phyloP scores from a whole-genome alignment of 2,329 filamentous ascomycete species.

The Diaporthe longicolla region DNA sequence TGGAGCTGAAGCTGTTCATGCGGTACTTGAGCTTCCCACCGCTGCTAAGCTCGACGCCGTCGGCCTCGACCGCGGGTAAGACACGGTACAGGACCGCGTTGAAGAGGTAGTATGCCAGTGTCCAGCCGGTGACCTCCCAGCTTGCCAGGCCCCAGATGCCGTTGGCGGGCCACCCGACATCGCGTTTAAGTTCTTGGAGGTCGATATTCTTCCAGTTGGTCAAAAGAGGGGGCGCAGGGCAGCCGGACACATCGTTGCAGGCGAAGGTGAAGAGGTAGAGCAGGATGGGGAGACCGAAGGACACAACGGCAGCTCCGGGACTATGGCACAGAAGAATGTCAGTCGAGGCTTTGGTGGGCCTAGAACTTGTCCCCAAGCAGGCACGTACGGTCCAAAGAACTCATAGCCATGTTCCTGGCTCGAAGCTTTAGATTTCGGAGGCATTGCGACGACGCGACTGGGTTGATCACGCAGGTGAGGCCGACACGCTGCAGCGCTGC shows the following conservation, averaged over 20 bases:
- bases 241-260: slow-evolving; percentile 94
- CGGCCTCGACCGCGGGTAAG: slow-evolving; percentile 79
- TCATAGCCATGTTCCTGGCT: slow-evolving; percentile 61
- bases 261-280: slow-evolving; percentile 85
- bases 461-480: neutral
- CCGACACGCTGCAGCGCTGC: neutral
- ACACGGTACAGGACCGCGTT: slow-evolving; percentile 81
- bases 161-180: slow-evolving; percentile 84
- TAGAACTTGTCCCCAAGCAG: neutral
- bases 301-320: slow-evolving; percentile 81
- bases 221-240: slow-evolving; percentile 86
- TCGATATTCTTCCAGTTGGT: slow-evolving; percentile 76
- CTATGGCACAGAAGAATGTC: slow-evolving; percentile 58
- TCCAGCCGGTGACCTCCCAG: slow-evolving; percentile 77
- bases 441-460: slow-evolving; percentile 31
- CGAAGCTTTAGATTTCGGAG: slow-evolving; percentile 29
- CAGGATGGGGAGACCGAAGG: slow-evolving; percentile 83
- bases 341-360: neutral
- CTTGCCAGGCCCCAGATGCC: slow-evolving; percentile 80
- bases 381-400: slow-evolving; percentile 65
- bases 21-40: slow-evolving; percentile 86
- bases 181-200: slow-evolving; percentile 79
- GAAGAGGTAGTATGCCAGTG: slow-evolving; percentile 82
- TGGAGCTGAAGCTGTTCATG: slow-evolving; percentile 84
- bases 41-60: slow-evolving; percentile 78